Conservation (phyloP, 2,329 filamentous ascomycete species). For the Colletotrichum salicis region DNA sequence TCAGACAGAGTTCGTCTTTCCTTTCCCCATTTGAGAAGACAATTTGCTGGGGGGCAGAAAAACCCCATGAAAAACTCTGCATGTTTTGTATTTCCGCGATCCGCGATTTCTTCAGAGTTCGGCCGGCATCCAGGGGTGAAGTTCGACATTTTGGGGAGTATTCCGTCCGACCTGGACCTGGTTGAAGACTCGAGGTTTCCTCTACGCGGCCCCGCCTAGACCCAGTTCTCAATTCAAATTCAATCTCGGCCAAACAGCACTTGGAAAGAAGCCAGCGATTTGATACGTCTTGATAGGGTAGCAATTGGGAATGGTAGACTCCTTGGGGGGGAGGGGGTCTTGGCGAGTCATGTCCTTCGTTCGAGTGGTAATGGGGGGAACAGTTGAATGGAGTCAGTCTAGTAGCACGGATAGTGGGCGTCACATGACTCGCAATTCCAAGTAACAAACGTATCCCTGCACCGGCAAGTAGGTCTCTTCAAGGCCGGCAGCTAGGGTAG, state of each 20-base stretch:
- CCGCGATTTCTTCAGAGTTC: slow-evolving; percentile 2
- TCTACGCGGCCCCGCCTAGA: neutral
- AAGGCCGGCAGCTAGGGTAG: no score
- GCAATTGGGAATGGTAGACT: neutral
- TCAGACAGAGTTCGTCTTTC: neutral
- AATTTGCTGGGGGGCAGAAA: neutral
- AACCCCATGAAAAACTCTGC: neutral
- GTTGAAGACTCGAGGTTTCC: neutral
- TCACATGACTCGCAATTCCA: slow-evolving; percentile 6
- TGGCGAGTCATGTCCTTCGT: slow-evolving; percentile 2
- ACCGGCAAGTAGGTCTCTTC: no score
- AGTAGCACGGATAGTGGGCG: neutral
- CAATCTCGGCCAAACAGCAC: slow-evolving; percentile 12
- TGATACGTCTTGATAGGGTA: slow-evolving; percentile 7
- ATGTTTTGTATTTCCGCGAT: neutral
- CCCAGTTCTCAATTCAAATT: neutral
- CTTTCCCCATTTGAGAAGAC: neutral
- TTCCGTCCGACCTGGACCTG: no score
- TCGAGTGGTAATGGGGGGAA: neutral
- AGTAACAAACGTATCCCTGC: neutral
- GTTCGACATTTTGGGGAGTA: no score
- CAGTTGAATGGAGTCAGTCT: slow-evolving; percentile 6
- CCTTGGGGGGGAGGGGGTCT: neutral
- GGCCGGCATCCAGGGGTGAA: neutral
- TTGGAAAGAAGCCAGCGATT: neutral